Evolutionary conservation across 306 rosid genomes (phyloP), one percentile per base, ranked within the genome.

Genomic region (Oxytropis ochrocephala): DNA sequence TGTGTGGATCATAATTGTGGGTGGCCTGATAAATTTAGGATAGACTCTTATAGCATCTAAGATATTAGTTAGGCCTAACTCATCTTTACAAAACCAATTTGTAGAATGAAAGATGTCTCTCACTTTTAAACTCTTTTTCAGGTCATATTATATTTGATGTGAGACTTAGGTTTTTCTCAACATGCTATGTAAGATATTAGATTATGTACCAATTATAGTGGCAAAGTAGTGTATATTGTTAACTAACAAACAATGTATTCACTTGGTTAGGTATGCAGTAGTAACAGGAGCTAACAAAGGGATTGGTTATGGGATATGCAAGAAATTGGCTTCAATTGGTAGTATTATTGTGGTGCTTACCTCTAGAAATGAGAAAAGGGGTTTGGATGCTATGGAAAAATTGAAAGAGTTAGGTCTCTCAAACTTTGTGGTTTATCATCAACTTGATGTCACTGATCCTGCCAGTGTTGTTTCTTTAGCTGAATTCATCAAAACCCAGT

Each of bases 401-500:
- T 47, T 81, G 66, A 77, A 73, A 42, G 79, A 77, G 19, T 68
- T 77, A 62, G 82, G 74, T 0, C 49, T 68, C n/a, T 81, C 82
- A 35, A 47, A 72, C 0, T 14, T 30, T 54, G 8, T 77, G 5
- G 18, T 73, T 70, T 81, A 63, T 57, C 85, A 81, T 56, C 85
- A 77, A 72, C 85, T 81, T 81, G 82, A 81, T 68, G 80, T 81
- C 0, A 77, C 80, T 73, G 74, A 77, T 14, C 71, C 74, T 38
- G 2, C 74, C 2, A 77, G 82, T 42, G 75, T 77, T 41, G 71
- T 67, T 56, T 42, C 85, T 29, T 44, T 81, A 11, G 55, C 67
- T 21, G 12, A 65, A 2, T 81, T 81, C 74, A 68, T 81, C 55
- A 56, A 59, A 51, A 50, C 70, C 24, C 6, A 5, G 10, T 69